Percentiles rank a stretch among this genome's conserved stretches.
phyloP scores from a whole-genome alignment of 257 asterid species.

The Lantana camara region DNA sequence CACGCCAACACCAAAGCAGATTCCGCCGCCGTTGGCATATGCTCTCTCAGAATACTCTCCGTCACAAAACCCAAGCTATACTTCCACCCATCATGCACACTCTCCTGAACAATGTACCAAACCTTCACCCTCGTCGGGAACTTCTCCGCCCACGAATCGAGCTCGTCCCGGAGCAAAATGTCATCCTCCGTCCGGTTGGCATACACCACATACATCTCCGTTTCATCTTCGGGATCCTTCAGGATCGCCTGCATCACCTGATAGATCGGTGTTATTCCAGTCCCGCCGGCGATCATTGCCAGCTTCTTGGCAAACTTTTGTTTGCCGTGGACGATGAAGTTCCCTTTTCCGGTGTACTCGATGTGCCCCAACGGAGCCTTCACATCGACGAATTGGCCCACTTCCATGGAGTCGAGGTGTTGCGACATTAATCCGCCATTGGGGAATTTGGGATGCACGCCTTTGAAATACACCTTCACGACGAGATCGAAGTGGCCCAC shows the following conservation, averaged over 20 bases:
- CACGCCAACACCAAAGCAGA: slow-evolving; percentile 72
- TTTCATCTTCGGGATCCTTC: slow-evolving; percentile 74
- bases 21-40: slow-evolving; percentile 62
- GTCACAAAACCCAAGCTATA: slow-evolving; percentile 68
- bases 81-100: slow-evolving; percentile 57
- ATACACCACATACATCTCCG: slow-evolving; percentile 77
- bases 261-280: slow-evolving; percentile 87
- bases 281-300: slow-evolving; percentile 92
- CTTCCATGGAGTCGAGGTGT: slow-evolving; percentile 50
- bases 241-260: slow-evolving; percentile 88
- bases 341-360: slow-evolving; percentile 71
- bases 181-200: slow-evolving; percentile 93
- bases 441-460: slow-evolving; percentile 75
- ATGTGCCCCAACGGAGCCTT: slow-evolving; percentile 95
- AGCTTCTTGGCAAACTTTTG: slow-evolving; percentile 62
- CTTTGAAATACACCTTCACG: slow-evolving; percentile 71
- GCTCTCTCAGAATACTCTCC: slow-evolving; percentile 63
- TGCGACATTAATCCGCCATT: slow-evolving; percentile 92
- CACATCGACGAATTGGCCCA: slow-evolving; percentile 62
- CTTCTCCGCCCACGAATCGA: slow-evolving; percentile 79
- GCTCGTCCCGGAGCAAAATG: slow-evolving; percentile 64
- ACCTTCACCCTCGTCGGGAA: slow-evolving; percentile 66
- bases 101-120: slow-evolving; percentile 83
- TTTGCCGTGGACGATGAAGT: slow-evolving; percentile 64
- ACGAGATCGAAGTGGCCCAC: slow-evolving; percentile 81